Conservation (phyloP, 176 grass and related monocot species). For the Alloteropsis semialata region DNA sequence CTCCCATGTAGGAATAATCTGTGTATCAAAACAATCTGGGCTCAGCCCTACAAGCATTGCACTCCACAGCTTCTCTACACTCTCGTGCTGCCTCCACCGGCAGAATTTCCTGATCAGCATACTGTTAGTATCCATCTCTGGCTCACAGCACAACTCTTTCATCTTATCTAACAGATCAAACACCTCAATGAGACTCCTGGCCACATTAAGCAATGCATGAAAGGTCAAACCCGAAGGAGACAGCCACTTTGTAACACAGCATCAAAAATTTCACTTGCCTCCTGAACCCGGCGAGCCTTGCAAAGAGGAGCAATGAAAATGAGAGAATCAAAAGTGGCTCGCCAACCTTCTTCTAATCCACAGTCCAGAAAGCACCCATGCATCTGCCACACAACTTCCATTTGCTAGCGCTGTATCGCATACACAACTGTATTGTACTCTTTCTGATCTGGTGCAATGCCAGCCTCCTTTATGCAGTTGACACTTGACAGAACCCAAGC, state of each 20-base stretch:
- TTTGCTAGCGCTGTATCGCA: constrained; percentile 75
- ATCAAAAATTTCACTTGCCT: constrained; percentile 64
- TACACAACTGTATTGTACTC: constrained; percentile 72
- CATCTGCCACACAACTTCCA: constrained; percentile 58
- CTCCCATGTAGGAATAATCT: constrained; percentile 77
- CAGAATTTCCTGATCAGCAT: constrained; percentile 88
- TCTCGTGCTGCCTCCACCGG: constrained; percentile 64
- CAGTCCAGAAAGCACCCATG: constrained; percentile 55
- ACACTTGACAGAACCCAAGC: constrained; percentile 66
- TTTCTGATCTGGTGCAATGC: constrained; percentile 59
- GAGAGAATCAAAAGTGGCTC: constrained; percentile 75
- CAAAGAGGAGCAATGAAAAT: constrained; percentile 79
- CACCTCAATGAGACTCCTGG: constrained; percentile 49
- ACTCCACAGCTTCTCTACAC: constrained; percentile 68
- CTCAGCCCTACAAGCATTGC: constrained; percentile 61
- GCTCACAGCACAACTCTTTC: constrained; percentile 42
- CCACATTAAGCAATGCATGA: constrained; percentile 63
- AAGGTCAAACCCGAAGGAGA: constrained; percentile 70
- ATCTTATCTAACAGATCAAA: constrained; percentile 67
- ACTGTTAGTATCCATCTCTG: constrained; percentile 68
- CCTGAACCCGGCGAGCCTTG: constrained; percentile 48
- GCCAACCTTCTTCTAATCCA: constrained; percentile 60
- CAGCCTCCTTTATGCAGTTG: constrained; percentile 67
- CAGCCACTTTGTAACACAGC: constrained; percentile 64
- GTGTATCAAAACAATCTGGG: constrained; percentile 74